Conservation (phyloP, 2,329 filamentous ascomycete genomes). For the Pseudogymnoascus sp. region DNA sequence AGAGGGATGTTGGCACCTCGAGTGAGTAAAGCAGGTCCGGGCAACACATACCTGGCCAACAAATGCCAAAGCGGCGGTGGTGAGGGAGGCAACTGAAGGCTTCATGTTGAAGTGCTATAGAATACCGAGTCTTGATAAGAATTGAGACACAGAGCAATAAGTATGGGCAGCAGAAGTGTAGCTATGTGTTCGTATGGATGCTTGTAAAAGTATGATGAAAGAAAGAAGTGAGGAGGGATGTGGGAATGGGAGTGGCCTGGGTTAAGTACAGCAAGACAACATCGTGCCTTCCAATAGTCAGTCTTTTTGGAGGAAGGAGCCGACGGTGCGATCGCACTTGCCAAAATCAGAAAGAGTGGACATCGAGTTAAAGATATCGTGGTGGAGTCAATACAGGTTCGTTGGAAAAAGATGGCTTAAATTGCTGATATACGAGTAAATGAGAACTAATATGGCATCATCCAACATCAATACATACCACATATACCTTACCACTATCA, state of each 20-base stretch:
- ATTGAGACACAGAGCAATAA: neutral
- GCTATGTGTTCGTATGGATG: slow-evolving; percentile 3
- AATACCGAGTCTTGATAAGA: slow-evolving; percentile 1
- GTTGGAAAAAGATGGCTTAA: neutral
- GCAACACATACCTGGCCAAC: neutral
- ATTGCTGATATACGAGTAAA: neutral
- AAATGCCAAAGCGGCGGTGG: neutral
- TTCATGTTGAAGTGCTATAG: neutral
- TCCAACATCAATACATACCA: neutral
- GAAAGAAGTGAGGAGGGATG: neutral
- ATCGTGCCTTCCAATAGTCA: neutral
- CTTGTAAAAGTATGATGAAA: slow-evolving; percentile 7
- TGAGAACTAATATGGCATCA: neutral
- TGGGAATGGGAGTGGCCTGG: neutral
- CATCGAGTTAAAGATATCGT: neutral
- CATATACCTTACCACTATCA: neutral
- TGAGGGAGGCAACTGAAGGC: neutral
- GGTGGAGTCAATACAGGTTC: neutral
- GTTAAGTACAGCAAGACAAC: neutral
- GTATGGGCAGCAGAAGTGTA: slow-evolving; percentile 2
- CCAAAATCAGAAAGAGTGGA: neutral
- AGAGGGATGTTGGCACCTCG: neutral
- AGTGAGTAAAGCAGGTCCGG: neutral
- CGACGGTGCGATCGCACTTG: neutral
- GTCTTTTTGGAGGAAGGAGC: neutral